A percentile compares a stretch with the other conserved stretches of the same genome.
These are phyloP conservation scores for Ceratocystis smalleyi DNA, from an alignment of 2,329 filamentous ascomycete genomes.

Conservation along the genomic window DNA sequence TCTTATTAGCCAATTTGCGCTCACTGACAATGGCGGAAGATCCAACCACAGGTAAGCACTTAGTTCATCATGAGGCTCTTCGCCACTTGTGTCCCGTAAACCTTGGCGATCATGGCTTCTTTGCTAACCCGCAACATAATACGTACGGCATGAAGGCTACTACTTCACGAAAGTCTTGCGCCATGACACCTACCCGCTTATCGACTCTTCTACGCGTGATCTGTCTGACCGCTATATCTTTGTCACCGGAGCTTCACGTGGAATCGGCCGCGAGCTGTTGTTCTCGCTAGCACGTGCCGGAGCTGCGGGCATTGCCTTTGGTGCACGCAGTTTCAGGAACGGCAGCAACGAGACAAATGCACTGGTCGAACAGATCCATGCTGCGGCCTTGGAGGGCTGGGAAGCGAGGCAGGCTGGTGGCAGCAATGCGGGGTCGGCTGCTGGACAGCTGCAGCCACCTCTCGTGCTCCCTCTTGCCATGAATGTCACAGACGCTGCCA, in stretches of 20 bases:
- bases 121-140: neutral
- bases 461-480: conserved; percentile 28
- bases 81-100: neutral
- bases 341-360: conserved; percentile 21
- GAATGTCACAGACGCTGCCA: conserved; percentile 25
- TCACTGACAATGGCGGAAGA: conserved; percentile 3
- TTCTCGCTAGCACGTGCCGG: conserved; percentile 41
- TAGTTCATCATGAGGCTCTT: neutral
- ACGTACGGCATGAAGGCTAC: conserved; percentile 15
- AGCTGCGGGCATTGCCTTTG: conserved; percentile 36
- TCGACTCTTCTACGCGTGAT: conserved; percentile 28
- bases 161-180: conserved; percentile 24
- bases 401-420: neutral
- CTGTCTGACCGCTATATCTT: conserved; percentile 29
- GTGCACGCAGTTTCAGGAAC: conserved; percentile 32
- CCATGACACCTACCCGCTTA: conserved; percentile 38
- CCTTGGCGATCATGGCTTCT: neutral
- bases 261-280: conserved; percentile 38
- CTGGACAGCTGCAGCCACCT: conserved; percentile 21
- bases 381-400: neutral
- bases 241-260: conserved; percentile 40
- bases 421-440: conserved; percentile 23
- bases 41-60: conserved; percentile 3
- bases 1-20: too few species aligned
- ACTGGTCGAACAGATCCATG: neutral